Evolutionary conservation across 805 yeast species (phyloP).

Genomic region (Grigorovia yakushimaensis): DNA sequence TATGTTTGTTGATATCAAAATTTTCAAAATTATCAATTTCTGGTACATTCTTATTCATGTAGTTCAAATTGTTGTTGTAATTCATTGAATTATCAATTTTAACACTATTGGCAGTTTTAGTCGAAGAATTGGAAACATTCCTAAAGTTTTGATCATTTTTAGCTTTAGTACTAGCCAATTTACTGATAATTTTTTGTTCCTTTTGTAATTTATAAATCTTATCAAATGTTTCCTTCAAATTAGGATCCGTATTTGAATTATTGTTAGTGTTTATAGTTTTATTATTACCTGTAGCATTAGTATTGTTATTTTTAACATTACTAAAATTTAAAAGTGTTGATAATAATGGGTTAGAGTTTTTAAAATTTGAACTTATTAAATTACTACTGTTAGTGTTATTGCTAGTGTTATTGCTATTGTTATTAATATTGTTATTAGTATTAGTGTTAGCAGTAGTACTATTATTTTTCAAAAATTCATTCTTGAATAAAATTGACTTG

Average conservation of each 20-base stretch:
- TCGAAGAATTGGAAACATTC: constrained; percentile 6
- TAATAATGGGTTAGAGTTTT: constrained; percentile 11
- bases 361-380: background rate
- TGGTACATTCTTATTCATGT: constrained; percentile 1
- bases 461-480: background rate
- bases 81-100: background rate
- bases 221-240: constrained; percentile 11
- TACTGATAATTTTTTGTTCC: background rate
- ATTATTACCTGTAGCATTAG: background rate
- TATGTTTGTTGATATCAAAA: too few species aligned
- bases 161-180: background rate
- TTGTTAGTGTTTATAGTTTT: too few species aligned
- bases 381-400: constrained; percentile 3
- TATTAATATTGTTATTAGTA: constrained; percentile 4
- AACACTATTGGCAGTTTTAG: constrained; percentile 5
- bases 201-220: constrained; percentile 8
- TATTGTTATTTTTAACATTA: background rate
- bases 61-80: constrained; percentile 1
- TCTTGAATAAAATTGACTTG: background rate
- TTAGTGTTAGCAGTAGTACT: background rate
- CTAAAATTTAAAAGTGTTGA: constrained; percentile 15
- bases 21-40: background rate
- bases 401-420: background rate
- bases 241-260: background rate
- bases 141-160: constrained; percentile 1